Base-by-base conservation (phyloP, 1,284 basidiomycete species). In the Pyrrhoderma lamaoense region DNA sequence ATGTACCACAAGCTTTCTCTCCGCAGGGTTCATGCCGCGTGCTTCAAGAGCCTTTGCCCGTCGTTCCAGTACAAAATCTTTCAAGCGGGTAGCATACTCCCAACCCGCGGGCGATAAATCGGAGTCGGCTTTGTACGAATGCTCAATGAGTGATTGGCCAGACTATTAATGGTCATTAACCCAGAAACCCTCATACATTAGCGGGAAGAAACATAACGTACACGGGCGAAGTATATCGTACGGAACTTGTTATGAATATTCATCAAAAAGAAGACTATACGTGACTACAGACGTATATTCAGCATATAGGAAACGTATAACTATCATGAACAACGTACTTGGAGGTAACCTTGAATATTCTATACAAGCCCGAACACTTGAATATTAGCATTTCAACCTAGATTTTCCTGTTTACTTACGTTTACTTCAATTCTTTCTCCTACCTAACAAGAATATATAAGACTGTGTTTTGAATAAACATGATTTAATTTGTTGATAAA, bases 91-190 rank as follows among this genome's bases (percentile, higher is more conserved):
- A 0, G 94, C 85, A 60, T 99, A 99, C 56, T 96, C 92, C 89
- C 91, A 93, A 3, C 95, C 95, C 0, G 86, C 85, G 1, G 91
- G 88, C 0, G 93, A 96, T 7, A 99, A 79, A 64, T 98, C 96
- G 0, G 95, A 93, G 64, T 99, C 95, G 25, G 95, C 94, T 70
- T 96, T 97, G 75, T 95, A 99, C 3, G 94, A 96, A 65, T 99
- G 96, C 65, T 99, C 96, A 58, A 98, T 94, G 52, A 97, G 77
- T 4, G 90, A 96, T 74, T 93, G 92, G 9, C 93, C 93, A 3
- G 92, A 94, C 89, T 87, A 51, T 54, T 25, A 19, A n/a, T 40
- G 4, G 13, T 31, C 14, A 18, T 18, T 40, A 16, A 40, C 8
- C 7, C 14, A 25, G 22, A 13, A 37, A 21, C 11, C 5, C 16